These are phyloP conservation scores for Cladorrhinum sp. DNA, from an alignment of 2,329 filamentous ascomycete species.

Conservation along the genomic window DNA sequence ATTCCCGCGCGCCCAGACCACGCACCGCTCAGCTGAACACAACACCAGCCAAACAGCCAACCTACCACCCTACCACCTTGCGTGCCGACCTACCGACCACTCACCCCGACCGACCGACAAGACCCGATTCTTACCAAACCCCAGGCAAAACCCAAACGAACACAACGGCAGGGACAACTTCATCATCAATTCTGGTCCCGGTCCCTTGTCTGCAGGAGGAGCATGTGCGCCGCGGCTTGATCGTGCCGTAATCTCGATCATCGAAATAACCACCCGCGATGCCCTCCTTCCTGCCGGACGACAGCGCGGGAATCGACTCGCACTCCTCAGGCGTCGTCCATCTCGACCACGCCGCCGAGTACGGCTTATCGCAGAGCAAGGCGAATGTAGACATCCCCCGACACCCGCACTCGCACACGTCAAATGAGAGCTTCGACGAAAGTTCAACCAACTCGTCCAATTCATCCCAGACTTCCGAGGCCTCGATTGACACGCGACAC, in stretches of 20 bases:
- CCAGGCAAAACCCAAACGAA: not conserved
- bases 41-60: not conserved
- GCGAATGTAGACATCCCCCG: slow-evolving; percentile 33
- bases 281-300: slow-evolving; percentile 54
- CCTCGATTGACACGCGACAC: slow-evolving; percentile 40
- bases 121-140: not conserved
- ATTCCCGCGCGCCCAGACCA: slow-evolving; percentile 9
- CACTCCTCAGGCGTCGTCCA: slow-evolving; percentile 44
- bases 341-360: slow-evolving; percentile 40
- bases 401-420: slow-evolving; percentile 41
- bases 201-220: too few species aligned
- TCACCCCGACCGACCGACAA: slow-evolving; percentile 1
- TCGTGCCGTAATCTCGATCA: not conserved
- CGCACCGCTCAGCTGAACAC: slow-evolving; percentile 6
- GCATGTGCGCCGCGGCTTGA: not conserved
- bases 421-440: slow-evolving; percentile 54
- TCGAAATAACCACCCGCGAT: slow-evolving; percentile 34
- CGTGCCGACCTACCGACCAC: slow-evolving; percentile 3
- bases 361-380: slow-evolving; percentile 33
- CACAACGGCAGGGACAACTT: not conserved
- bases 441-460: slow-evolving; percentile 50
- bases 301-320: slow-evolving; percentile 42
- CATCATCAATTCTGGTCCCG: not conserved
- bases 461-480: slow-evolving; percentile 47
- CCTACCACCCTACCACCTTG: not conserved